Conservation (phyloP, 257 asterid genomes). For the Solanum chiquidenum region DNA sequence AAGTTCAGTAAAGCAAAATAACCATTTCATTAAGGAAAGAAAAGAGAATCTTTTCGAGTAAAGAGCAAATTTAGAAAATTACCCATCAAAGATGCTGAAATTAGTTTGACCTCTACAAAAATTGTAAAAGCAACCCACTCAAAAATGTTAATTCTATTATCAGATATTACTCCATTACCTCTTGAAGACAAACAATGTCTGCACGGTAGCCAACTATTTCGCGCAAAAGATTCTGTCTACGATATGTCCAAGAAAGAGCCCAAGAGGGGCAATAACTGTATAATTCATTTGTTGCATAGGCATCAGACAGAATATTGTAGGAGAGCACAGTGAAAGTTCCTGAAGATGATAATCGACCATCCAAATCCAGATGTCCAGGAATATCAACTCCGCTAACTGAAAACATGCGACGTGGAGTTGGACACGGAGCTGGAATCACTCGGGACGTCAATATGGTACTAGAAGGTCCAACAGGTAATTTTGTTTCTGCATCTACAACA, state of each 20-base stretch:
- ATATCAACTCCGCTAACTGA: conserved; percentile 53
- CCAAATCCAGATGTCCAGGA: conserved; percentile 54
- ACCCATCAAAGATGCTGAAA: neutral
- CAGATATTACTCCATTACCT: conserved; percentile 40
- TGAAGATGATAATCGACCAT: conserved; percentile 38
- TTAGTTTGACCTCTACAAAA: neutral
- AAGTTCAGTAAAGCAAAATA: neutral
- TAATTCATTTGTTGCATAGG: conserved; percentile 59
- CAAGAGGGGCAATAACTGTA: conserved; percentile 90
- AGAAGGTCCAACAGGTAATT: conserved; percentile 49
- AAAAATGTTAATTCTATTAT: neutral
- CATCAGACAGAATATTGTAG: conserved; percentile 75
- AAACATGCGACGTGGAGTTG: conserved; percentile 78
- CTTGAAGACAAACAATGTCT: conserved; percentile 95
- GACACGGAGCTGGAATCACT: conserved; percentile 96
- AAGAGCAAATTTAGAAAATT: neutral
- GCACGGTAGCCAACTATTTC: conserved; percentile 91
- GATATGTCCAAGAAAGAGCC: conserved; percentile 99
- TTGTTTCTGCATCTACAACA: conserved; percentile 63
- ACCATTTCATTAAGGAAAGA: neutral
- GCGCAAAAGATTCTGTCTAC: conserved; percentile 82
- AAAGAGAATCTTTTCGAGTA: neutral
- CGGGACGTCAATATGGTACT: conserved; percentile 68
- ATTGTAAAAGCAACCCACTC: neutral
- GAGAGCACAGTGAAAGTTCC: conserved; percentile 95